Evolutionary conservation across 306 rosid species (phyloP).

Genomic region (Pterocarpus santalinus): DNA sequence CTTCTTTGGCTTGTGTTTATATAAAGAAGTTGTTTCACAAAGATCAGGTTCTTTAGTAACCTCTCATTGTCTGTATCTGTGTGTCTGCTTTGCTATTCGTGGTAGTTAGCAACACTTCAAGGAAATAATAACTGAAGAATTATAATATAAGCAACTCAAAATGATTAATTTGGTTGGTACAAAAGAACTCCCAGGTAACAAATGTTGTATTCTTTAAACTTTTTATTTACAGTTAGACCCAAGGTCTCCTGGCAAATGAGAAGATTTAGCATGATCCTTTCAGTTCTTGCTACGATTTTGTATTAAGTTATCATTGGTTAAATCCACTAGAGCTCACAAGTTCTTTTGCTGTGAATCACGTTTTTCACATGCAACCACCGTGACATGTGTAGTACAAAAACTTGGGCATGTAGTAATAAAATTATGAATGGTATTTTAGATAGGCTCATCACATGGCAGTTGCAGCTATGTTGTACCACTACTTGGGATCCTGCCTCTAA

Average conservation of each 20-base stretch:
- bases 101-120: conserved; percentile 7
- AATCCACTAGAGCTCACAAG: not conserved
- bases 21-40: conserved; percentile 36
- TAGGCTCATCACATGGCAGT: conserved; percentile 59
- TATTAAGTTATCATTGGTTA: not conserved
- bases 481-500: conserved; percentile 45
- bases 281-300: conserved; percentile 3
- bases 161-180: conserved; percentile 4
- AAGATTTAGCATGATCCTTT: not conserved
- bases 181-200: not conserved
- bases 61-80: not conserved
- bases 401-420: conserved; percentile 32
- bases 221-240: not conserved
- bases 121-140: not conserved
- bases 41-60: conserved; percentile 5
- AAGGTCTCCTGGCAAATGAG: conserved; percentile 1
- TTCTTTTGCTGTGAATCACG: not conserved
- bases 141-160: conserved; percentile 35
- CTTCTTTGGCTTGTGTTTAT: conserved; percentile 46
- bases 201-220: not conserved
- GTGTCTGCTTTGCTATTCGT: not conserved
- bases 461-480: conserved; percentile 45
- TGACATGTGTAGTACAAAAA: conserved; percentile 8
- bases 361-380: not conserved
- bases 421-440: conserved; percentile 29